Percentiles rank a stretch among this genome's conserved stretches.
Evolutionary conservation across 2,329 filamentous ascomycete genomes (phyloP).

Genomic region (Rhexocercosporidium sp.): DNA sequence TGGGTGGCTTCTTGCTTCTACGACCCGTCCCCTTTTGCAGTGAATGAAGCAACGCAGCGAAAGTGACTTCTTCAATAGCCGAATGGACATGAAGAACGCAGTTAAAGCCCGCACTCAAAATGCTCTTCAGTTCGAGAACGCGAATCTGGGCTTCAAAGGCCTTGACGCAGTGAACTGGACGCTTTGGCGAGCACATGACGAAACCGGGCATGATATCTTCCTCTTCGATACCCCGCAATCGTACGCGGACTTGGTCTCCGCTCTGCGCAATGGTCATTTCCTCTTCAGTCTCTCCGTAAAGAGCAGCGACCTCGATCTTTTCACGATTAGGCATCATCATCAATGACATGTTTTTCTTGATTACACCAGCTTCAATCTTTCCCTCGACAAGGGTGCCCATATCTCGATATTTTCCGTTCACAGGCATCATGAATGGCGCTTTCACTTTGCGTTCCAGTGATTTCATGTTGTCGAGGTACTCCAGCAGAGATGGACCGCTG

Average conservation of each 20-base stretch:
- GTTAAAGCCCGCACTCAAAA: conserved; percentile 94
- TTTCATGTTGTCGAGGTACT: conserved; percentile 94
- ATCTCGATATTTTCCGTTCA: conserved; percentile 95
- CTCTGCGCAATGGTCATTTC: conserved; percentile 82
- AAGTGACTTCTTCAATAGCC: conserved; percentile 96
- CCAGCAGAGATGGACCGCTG: conserved; percentile 85
- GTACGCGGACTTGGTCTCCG: conserved; percentile 92
- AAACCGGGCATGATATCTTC: conserved; percentile 96
- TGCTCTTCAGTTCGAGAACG: conserved; percentile 92
- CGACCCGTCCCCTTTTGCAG: conserved; percentile 92
- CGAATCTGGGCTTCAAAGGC: conserved; percentile 96
- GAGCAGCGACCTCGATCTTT: conserved; percentile 77
- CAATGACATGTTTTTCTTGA: conserved; percentile 86
- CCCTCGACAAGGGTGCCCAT: conserved; percentile 98
- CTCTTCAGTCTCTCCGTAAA: conserved; percentile 96
- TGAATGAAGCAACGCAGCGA: conserved; percentile 86
- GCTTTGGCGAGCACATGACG: conserved; percentile 93
- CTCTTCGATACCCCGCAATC: conserved; percentile 93
- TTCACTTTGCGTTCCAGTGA: conserved; percentile 94
- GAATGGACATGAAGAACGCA: conserved; percentile 97
- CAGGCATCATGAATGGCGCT: conserved; percentile 98
- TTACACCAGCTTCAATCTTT: conserved; percentile 92
- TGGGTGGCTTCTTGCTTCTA: conserved; percentile 91
- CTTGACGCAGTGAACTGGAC: conserved; percentile 87
- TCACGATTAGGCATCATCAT: conserved; percentile 97